Evolutionary conservation across 805 yeast species (phyloP).

Genomic region (Spencermartinsiella europaea): DNA sequence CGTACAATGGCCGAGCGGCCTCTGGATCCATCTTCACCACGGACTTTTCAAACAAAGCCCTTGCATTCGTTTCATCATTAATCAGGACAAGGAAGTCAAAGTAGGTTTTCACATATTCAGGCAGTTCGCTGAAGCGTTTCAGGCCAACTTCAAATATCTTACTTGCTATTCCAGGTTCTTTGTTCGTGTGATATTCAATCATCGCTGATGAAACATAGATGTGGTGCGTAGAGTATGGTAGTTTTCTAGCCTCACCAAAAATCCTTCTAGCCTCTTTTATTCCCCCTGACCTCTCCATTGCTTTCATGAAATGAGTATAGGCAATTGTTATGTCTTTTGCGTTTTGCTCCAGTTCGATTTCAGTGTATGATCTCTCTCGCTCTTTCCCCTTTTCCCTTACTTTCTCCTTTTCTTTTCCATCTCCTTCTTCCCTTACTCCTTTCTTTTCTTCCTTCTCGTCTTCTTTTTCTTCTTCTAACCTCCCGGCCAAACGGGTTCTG

Average conservation of each 20-base stretch:
- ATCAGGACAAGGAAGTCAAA: slow-evolving; percentile 63
- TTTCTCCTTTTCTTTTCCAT: not conserved
- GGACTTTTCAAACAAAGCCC: slow-evolving; percentile 77
- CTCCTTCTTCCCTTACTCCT: slow-evolving; percentile 8
- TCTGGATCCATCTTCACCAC: slow-evolving; percentile 47
- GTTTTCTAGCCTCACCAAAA: slow-evolving; percentile 65
- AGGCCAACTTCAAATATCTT: slow-evolving; percentile 77
- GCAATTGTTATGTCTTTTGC: slow-evolving; percentile 52
- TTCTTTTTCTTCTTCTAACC: slow-evolving; percentile 4
- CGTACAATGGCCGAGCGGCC: slow-evolving; percentile 43
- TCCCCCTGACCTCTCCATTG: slow-evolving; percentile 62
- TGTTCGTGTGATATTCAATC: slow-evolving; percentile 65
- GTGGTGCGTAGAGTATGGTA: slow-evolving; percentile 60
- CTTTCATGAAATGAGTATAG: slow-evolving; percentile 65
- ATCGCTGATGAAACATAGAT: slow-evolving; percentile 77
- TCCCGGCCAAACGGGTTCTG: slow-evolving; percentile 32
- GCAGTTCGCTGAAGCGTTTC: slow-evolving; percentile 49
- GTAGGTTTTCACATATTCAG: slow-evolving; percentile 62
- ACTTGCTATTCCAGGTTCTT: slow-evolving; percentile 55
- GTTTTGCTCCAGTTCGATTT: slow-evolving; percentile 25
- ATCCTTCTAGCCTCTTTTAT: slow-evolving; percentile 66
- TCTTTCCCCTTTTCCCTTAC: slow-evolving; percentile 13
- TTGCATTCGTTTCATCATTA: slow-evolving; percentile 68
- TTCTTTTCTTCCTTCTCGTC: slow-evolving; percentile 13
- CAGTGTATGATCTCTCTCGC: slow-evolving; percentile 17